phyloP scores from a whole-genome alignment of 164 flowering plant species.

The Magnolia kwangsiensis region DNA sequence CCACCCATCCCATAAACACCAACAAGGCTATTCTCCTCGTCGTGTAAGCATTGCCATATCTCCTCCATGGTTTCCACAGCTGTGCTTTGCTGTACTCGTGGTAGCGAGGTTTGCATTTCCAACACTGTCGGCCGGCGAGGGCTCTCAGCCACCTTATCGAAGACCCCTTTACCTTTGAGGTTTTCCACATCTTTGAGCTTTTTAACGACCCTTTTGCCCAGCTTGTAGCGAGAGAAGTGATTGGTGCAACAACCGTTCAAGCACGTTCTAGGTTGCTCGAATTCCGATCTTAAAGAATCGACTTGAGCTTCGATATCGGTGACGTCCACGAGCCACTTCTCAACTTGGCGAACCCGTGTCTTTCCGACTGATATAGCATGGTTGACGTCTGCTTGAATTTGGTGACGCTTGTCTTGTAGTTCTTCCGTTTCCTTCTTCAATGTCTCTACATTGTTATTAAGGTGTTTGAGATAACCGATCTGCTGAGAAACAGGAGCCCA shows the following conservation, averaged over 20 bases:
- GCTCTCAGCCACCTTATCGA: slow-evolving; percentile 14
- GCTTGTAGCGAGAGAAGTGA: too few species aligned
- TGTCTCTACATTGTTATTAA: too few species aligned
- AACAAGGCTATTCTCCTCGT: too few species aligned
- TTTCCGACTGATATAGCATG: not conserved
- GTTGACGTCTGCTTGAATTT: not conserved
- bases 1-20: too few species aligned
- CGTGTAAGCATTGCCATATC: too few species aligned
- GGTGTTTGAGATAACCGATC: too few species aligned
- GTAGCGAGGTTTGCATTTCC: not conserved
- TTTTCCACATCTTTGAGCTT: not conserved
- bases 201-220: too few species aligned
- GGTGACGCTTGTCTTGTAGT: not conserved
- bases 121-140: not conserved
- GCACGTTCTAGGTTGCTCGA: not conserved
- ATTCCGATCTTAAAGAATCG: not conserved
- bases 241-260: too few species aligned
- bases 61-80: not conserved
- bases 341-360: not conserved
- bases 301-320: not conserved
- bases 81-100: not conserved
- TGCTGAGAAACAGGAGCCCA: too few species aligned
- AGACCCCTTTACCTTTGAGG: not conserved
- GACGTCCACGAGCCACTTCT: slow-evolving; percentile 3
- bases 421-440: not conserved